Percentiles rank a stretch among this genome's conserved stretches.
These are phyloP conservation scores for Trichodelitschia bisporula DNA, from an alignment of 495 filamentous ascomycete genomes.

Conservation along the genomic window DNA sequence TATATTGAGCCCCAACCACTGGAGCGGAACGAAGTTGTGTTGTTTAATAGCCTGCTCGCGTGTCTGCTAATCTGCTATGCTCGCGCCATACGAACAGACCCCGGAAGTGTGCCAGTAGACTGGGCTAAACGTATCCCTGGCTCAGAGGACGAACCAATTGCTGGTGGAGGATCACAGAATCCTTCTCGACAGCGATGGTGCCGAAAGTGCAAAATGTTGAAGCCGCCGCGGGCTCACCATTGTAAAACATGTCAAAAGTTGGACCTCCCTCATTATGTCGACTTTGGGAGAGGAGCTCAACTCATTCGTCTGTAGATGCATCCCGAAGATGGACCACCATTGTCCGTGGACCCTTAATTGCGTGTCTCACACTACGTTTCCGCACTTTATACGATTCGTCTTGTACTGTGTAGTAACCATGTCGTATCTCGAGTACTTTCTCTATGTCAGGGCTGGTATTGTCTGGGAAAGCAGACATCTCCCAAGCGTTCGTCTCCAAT, in stretches of 20 bases:
- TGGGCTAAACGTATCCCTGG: too few relatives aligned
- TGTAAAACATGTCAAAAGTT: constrained; percentile 64
- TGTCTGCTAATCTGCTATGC: constrained; percentile 65
- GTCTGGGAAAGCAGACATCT: constrained; percentile 43
- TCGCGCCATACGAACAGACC: constrained; percentile 49
- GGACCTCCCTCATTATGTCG: not conserved
- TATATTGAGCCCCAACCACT: constrained; percentile 46
- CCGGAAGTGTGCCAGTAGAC: constrained; percentile 27
- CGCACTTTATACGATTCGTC: constrained; percentile 75
- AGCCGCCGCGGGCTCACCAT: constrained; percentile 78
- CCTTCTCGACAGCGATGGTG: constrained; percentile 56
- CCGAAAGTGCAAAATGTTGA: constrained; percentile 57
- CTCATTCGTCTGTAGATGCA: not conserved
- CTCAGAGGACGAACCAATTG: too few relatives aligned
- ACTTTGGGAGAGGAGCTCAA: not conserved
- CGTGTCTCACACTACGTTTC: constrained; percentile 72
- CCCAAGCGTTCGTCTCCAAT: constrained; percentile 29
- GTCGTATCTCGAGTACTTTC: constrained; percentile 29
- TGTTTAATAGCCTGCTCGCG: constrained; percentile 49
- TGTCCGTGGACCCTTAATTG: constrained; percentile 93
- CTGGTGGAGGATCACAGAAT: too few relatives aligned
- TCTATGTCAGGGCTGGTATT: constrained; percentile 30
- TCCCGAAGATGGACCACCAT: constrained; percentile 82
- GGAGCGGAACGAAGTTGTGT: constrained; percentile 27
- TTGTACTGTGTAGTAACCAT: constrained; percentile 51